These are phyloP conservation scores for Paradendryphiella salina DNA, from an alignment of 2,329 filamentous ascomycete genomes.

Conservation along the genomic window DNA sequence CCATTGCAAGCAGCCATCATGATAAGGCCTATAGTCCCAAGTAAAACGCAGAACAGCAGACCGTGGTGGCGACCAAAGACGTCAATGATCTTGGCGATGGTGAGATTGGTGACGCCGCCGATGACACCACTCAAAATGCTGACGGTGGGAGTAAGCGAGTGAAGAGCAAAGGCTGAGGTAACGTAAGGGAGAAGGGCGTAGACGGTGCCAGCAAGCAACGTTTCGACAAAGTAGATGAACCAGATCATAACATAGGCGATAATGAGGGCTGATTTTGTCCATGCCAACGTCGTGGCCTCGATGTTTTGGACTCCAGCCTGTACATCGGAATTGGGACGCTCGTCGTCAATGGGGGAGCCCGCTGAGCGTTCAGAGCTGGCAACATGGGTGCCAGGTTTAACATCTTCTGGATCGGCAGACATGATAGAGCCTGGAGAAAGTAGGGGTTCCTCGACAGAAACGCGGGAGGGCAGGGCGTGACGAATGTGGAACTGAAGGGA, in stretches of 20 bases:
- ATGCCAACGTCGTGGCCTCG: constrained; percentile 11
- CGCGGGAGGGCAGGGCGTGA: not conserved
- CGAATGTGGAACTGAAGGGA: not conserved
- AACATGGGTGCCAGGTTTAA: not conserved
- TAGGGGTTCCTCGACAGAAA: not conserved
- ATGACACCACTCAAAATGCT: constrained; percentile 41
- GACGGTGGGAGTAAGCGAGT: constrained; percentile 41
- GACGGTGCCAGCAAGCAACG: constrained; percentile 47
- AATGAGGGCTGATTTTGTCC: constrained; percentile 4
- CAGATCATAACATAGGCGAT: constrained; percentile 9
- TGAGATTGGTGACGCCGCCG: constrained; percentile 42
- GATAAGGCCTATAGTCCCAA: constrained; percentile 51
- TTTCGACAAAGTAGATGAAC: constrained; percentile 50
- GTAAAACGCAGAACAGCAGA: constrained; percentile 28
- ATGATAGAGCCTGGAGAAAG: not conserved
- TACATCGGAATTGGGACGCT: not conserved
- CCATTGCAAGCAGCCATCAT: constrained; percentile 67
- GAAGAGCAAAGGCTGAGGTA: constrained; percentile 39
- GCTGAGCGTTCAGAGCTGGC: not conserved
- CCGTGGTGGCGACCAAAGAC: constrained; percentile 47
- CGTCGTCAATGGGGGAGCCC: not conserved
- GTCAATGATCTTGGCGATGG: constrained; percentile 47
- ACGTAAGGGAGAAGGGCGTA: constrained; percentile 46
- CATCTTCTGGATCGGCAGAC: not conserved
- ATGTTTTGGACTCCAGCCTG: constrained; percentile 12